A percentile compares a stretch with the other conserved stretches of the same genome.
These are phyloP conservation scores for Mycena maculata DNA, from an alignment of 768 basidiomycete genomes.

Conservation along the genomic window DNA sequence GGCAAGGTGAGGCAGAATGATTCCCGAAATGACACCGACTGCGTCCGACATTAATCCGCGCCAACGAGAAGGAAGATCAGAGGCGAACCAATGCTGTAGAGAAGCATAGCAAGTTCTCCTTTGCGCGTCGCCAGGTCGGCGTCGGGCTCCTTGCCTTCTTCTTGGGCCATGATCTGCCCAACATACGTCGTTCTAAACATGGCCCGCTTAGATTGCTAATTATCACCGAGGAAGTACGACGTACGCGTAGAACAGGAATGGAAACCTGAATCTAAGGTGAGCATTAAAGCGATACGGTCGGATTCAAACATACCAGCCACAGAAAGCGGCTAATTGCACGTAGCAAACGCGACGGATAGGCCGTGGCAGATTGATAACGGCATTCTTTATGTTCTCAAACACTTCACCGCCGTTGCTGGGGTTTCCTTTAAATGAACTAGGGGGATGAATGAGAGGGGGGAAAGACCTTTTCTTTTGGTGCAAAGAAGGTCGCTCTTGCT, in stretches of 20 bases:
- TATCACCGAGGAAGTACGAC: constrained; percentile 35
- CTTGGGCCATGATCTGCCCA: constrained; percentile 92
- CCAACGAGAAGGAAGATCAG: constrained; percentile 22
- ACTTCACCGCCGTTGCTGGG: constrained; percentile 74
- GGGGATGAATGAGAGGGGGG: constrained; percentile 11
- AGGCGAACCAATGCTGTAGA: constrained; percentile 85
- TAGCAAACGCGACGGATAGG: constrained; percentile 91
- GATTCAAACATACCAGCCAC: constrained; percentile 80
- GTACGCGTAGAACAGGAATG: constrained; percentile 92
- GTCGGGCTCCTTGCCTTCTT: constrained; percentile 79
- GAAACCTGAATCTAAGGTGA: constrained; percentile 71
- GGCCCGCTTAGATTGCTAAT: not conserved
- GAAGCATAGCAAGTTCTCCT: constrained; percentile 89
- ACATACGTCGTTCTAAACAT: constrained; percentile 85
- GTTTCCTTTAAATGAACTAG: not conserved
- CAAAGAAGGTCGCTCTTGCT: constrained; percentile 69
- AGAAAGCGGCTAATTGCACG: constrained; percentile 95
- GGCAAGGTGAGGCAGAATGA: constrained; percentile 82
- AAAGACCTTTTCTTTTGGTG: constrained; percentile 56
- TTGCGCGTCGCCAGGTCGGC: constrained; percentile 84
- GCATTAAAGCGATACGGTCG: not conserved
- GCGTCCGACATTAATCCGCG: constrained; percentile 8
- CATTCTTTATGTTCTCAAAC: constrained; percentile 80
- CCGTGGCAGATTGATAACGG: constrained; percentile 80
- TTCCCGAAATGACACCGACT: constrained; percentile 91